These are phyloP conservation scores for Bremia lactucae DNA, from an alignment of 352 stramenopile species.

Conservation along the genomic window DNA sequence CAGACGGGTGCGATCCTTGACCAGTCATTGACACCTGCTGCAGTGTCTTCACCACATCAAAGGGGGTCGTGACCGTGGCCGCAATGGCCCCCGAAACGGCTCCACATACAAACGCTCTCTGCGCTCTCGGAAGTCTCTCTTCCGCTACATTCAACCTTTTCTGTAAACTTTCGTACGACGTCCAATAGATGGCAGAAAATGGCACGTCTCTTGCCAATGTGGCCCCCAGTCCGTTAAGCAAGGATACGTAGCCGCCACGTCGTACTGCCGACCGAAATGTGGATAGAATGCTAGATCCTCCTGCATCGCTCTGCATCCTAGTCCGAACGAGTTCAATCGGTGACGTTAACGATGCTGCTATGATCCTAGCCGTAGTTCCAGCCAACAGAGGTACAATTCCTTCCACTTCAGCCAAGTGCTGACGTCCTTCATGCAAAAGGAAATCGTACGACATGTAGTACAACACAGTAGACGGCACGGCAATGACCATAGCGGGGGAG, in stretches of 20 bases:
- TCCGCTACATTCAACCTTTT: conserved; percentile 6
- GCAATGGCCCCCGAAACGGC: conserved; percentile 81
- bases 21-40: conserved; percentile 54
- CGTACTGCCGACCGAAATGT: conserved; percentile 50
- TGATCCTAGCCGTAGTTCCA: conserved; percentile 48
- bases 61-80: conserved; percentile 87
- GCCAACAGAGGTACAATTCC: conserved; percentile 50
- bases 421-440: conserved; percentile 40
- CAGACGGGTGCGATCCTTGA: conserved; percentile 28
- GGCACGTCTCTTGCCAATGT: conserved; percentile 91
- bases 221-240: conserved; percentile 82
- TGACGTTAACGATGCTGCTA: conserved; percentile 72
- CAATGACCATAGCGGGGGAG: conserved; percentile 87
- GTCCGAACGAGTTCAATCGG: conserved; percentile 86
- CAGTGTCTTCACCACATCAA: conserved; percentile 94
- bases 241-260: conserved; percentile 55
- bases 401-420: conserved; percentile 24
- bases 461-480: conserved; percentile 88
- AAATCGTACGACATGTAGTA: conserved; percentile 94
- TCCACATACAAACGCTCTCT: conserved; percentile 81
- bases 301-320: conserved; percentile 58
- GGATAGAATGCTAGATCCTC: conserved; percentile 18
- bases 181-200: conserved; percentile 94
- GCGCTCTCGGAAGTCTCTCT: conserved; percentile 28
- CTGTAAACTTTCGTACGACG: conserved; percentile 81